Evolutionary conservation across 2,329 filamentous ascomycete species (phyloP).

Genomic region (Trichoderma arundinaceum): DNA sequence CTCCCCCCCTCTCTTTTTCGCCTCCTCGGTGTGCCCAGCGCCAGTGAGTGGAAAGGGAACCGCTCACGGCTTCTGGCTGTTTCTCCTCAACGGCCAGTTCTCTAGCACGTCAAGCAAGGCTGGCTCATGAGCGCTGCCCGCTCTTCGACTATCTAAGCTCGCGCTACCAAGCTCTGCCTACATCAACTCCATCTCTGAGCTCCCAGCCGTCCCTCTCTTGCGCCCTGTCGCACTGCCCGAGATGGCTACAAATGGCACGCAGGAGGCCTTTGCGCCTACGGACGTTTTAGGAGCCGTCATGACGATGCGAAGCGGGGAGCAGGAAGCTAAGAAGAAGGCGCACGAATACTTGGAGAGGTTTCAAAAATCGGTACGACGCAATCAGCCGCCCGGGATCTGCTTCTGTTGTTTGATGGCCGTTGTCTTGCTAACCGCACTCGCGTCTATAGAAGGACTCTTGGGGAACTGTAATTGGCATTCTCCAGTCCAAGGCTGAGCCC

Average conservation of each 20-base stretch:
- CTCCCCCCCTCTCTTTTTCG: too few species aligned
- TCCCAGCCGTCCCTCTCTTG: conserved; percentile 5
- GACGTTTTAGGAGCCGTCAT: conserved; percentile 83
- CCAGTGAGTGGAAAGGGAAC: neutral
- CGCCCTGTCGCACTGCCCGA: conserved; percentile 31
- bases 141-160: conserved; percentile 34
- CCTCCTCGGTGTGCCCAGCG: neutral
- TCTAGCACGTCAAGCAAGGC: conserved; percentile 16
- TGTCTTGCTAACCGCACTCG: conserved; percentile 30
- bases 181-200: conserved; percentile 6
- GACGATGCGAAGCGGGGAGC: conserved; percentile 87
- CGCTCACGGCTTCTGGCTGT: neutral
- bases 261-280: conserved; percentile 75
- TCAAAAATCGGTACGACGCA: conserved; percentile 83
- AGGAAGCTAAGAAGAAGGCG: conserved; percentile 83
- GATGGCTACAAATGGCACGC: conserved; percentile 71
- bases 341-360: conserved; percentile 92
- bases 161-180: conserved; percentile 33
- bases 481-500: conserved; percentile 79
- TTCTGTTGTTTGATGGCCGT: neutral
- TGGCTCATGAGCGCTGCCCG: conserved; percentile 39
- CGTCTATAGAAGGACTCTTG: conserved; percentile 80
- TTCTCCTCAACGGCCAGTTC: neutral
- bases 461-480: conserved; percentile 83
- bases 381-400: neutral